Conservation (phyloP, 129 eudicot genomes). For the Artemisia tridentata region DNA sequence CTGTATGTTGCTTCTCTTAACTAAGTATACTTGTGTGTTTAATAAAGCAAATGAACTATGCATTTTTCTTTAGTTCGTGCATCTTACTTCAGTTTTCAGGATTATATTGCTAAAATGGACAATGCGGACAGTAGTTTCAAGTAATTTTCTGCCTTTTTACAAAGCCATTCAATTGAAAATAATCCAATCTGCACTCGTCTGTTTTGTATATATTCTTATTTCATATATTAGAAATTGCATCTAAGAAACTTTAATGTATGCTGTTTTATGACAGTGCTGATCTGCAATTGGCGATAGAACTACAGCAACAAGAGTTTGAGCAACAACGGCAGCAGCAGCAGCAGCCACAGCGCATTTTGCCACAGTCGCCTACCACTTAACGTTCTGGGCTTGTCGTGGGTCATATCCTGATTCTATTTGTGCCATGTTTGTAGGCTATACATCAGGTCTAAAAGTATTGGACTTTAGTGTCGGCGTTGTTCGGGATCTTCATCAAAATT, state of each 20-base stretch:
- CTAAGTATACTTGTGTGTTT: background rate
- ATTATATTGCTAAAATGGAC: slow-evolving; percentile 69
- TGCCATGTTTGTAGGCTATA: no score
- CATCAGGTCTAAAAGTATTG: no score
- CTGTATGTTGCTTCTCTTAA: slow-evolving; percentile 48
- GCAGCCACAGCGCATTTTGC: slow-evolving; percentile 41
- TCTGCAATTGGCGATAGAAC: slow-evolving; percentile 82
- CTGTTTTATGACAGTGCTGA: slow-evolving; percentile 64
- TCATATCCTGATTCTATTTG: no score
- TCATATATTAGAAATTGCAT: no score
- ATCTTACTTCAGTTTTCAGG: slow-evolving; percentile 38
- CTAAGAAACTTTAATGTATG: no score
- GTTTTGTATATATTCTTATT: no score
- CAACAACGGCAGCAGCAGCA: slow-evolving; percentile 46
- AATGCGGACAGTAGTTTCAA: slow-evolving; percentile 47
- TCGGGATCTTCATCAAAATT: no score
- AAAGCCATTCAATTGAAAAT: no score
- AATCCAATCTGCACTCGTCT: no score
- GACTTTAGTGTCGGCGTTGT: no score
- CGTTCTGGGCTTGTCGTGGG: slow-evolving; percentile 81
- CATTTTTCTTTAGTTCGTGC: background rate
- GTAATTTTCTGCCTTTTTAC: slow-evolving; percentile 47
- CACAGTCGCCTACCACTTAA: slow-evolving; percentile 41
- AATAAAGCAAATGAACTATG: background rate
- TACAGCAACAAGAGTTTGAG: slow-evolving; percentile 89